A percentile compares a stretch with the other conserved stretches of the same genome.
Conservation (phyloP, 2,329 filamentous ascomycete genomes). For the Fusarium coffeatum region DNA sequence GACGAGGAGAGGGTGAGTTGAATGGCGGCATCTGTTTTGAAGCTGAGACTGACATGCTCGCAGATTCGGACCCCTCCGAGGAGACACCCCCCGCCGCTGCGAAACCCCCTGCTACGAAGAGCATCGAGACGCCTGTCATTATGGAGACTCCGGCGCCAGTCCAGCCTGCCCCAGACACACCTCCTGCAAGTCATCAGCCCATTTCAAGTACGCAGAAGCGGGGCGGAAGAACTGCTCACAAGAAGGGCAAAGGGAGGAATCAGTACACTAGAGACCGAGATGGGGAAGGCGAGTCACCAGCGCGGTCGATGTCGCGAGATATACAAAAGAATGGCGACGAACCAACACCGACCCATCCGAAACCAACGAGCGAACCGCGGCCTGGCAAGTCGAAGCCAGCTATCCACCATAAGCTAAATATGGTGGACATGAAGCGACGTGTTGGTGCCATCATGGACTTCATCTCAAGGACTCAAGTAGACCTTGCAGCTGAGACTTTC, state of each 20-base stretch:
- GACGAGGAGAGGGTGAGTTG: constrained; percentile 79
- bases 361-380: constrained; percentile 61
- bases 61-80: constrained; percentile 79
- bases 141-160: constrained; percentile 46
- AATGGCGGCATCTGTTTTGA: not conserved
- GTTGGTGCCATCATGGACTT: constrained; percentile 89
- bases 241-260: constrained; percentile 79
- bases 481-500: constrained; percentile 76
- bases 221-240: constrained; percentile 69
- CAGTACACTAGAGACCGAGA: constrained; percentile 86
- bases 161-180: constrained; percentile 52
- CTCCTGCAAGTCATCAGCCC: constrained; percentile 59
- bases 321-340: constrained; percentile 54
- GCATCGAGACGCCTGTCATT: constrained; percentile 48
- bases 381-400: constrained; percentile 63
- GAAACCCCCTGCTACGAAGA: constrained; percentile 47
- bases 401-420: constrained; percentile 76
- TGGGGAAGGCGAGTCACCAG: constrained; percentile 66
- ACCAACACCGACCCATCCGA: constrained; percentile 51
- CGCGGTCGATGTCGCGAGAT: constrained; percentile 66
- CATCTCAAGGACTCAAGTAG: constrained; percentile 88
- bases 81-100: constrained; percentile 67
- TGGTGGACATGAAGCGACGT: constrained; percentile 88
- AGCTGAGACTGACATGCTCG: constrained; percentile 21
- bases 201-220: constrained; percentile 67